Base-by-base conservation (phyloP, 2,329 filamentous ascomycete genomes). In the Emericellopsis cladophorae region DNA sequence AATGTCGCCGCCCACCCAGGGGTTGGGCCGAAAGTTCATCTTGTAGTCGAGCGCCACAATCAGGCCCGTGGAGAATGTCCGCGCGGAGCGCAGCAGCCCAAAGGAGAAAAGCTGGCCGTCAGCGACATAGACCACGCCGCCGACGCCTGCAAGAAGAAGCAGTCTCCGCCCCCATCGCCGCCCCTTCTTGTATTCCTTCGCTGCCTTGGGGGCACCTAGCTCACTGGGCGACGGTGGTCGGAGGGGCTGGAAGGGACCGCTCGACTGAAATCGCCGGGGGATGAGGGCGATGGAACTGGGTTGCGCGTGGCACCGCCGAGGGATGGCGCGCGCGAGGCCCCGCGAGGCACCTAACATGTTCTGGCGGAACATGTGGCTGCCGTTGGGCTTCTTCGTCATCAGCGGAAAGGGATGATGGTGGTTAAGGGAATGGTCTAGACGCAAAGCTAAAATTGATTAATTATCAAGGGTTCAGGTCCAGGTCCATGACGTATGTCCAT, bases 1-100 rank as follows among this genome's bases (percentile, higher is more conserved):
- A 33, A 94, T 78, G 16, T 78, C 81, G 39, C 80, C 76, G 21
- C 81, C 86, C 39, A 81, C 73, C 42, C 80, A 73, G 7, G 90
- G 89, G 48, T 87, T 67, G 6, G 84, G 73, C 6, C 86, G 77
- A 61, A 98, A 98, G 62, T 98, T 96, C 59, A 96, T 68, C 65
- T 95, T 96, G 68, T 98, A 96, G 65, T 98, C 92, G 21, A 89
- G 54, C 1, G 89, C 90, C 14, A 94, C 84, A 36, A 89, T 55
- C 10, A 94, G 65, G 7, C 88, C 90, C 3, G 77, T 77, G 33
- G 73, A 71, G 58, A 96, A 95, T 0, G 92, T 95, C 34, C 83
- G 81, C 34, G 84, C 60, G 21, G 84, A 90, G 42, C 92, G 83
- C 31, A 74, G 77, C 22, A 95, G 64, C 11, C 85, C 82, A 1